phyloP scores from a whole-genome alignment of 176 grass and related monocot genomes.

The Poa annua region DNA sequence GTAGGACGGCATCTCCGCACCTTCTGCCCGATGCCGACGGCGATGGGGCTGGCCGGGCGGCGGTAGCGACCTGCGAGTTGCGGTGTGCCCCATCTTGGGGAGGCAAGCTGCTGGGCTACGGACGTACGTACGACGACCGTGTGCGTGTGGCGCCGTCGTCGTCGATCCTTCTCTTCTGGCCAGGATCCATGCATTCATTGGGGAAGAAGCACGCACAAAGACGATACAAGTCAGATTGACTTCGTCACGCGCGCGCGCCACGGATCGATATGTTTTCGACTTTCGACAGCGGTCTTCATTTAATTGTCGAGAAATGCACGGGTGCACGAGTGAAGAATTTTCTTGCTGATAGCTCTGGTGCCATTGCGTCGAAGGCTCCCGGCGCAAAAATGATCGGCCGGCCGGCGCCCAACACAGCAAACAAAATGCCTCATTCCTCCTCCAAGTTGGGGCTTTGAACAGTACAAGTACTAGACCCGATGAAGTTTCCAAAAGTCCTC shows the following conservation, averaged over 20 bases:
- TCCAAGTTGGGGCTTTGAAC: background rate
- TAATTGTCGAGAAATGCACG: background rate
- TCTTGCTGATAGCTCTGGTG: background rate
- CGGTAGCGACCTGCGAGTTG: background rate
- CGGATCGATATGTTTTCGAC: background rate
- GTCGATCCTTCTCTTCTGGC: background rate
- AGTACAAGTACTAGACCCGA: background rate
- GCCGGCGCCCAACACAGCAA: background rate
- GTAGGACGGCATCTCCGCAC: background rate
- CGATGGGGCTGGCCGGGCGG: background rate
- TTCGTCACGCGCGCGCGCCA: background rate
- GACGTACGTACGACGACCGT: background rate
- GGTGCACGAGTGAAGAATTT: background rate
- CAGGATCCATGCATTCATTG: background rate
- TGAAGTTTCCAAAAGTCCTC: background rate
- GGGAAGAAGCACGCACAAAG: background rate
- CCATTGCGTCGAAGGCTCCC: slow-evolving; percentile 1
- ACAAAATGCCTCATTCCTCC: background rate
- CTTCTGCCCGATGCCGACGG: background rate
- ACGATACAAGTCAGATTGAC: background rate
- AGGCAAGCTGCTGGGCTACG: slow-evolving; percentile 12
- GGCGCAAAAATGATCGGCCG: background rate
- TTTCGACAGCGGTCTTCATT: background rate
- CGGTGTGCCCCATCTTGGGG: slow-evolving; percentile 10
- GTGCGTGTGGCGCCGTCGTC: background rate